These are phyloP conservation scores for Guadua angustifolia DNA, from an alignment of 176 grass and related monocot species.

Conservation along the genomic window DNA sequence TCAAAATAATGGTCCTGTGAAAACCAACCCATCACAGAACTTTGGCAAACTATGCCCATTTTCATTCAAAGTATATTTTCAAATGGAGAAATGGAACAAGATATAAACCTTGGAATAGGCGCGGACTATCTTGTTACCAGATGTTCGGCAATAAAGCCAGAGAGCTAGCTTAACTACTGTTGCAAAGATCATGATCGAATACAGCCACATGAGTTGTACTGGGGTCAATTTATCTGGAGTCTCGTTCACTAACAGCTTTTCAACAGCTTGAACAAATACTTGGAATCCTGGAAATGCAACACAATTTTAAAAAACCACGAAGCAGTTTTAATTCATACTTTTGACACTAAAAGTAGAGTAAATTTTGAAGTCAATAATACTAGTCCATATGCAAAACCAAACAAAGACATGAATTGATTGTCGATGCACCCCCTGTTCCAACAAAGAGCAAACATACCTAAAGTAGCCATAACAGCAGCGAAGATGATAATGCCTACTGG, in stretches of 20 bases:
- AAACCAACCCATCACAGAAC: conserved; percentile 17
- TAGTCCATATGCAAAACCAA: neutral
- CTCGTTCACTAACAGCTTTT: conserved; percentile 70
- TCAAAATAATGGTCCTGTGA: conserved; percentile 91
- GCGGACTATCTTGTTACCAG: conserved; percentile 84
- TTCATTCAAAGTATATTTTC: conserved; percentile 8
- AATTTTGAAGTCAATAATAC: neutral
- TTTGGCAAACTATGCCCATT: conserved; percentile 31
- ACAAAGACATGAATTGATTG: neutral
- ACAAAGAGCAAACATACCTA: conserved; percentile 63
- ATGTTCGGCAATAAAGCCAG: conserved; percentile 86
- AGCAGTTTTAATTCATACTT: neutral
- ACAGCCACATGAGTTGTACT: conserved; percentile 78
- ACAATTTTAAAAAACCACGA: neutral
- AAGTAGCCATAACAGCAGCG: conserved; percentile 86
- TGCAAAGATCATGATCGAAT: conserved; percentile 96
- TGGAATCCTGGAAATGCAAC: conserved; percentile 70
- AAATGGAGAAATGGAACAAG: conserved; percentile 20
- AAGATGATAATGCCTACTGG: conserved; percentile 97
- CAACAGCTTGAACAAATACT: conserved; percentile 82
- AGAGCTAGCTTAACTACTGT: conserved; percentile 84
- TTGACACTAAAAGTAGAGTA: neutral
- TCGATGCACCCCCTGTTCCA: neutral
- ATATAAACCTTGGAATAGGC: conserved; percentile 85
- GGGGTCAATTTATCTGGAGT: conserved; percentile 61